These are phyloP conservation scores for Cucumis melo DNA, from an alignment of 306 rosid species.

Conservation along the genomic window DNA sequence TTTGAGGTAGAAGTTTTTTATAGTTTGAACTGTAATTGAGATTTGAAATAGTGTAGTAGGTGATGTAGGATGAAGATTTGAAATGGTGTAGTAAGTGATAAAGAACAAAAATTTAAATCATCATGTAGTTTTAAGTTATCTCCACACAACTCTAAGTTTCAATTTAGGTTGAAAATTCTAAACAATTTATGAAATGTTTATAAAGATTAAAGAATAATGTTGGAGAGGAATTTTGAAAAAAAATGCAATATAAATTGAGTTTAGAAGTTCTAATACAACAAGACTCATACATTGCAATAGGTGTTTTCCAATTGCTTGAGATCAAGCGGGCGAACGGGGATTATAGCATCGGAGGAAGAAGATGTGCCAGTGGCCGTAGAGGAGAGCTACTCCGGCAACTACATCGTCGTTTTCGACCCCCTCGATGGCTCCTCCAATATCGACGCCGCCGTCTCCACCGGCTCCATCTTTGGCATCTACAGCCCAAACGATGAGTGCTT, in stretches of 20 bases:
- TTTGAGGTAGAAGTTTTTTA: too few species aligned
- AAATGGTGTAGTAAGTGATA: too few species aligned
- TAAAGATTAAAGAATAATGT: too few species aligned
- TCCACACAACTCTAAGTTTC: too few species aligned
- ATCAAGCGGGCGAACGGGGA: constrained; percentile 96
- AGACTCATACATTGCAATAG: constrained; percentile 15
- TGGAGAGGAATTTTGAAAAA: too few species aligned
- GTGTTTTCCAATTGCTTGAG: constrained; percentile 90
- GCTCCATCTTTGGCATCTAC: constrained; percentile 93
- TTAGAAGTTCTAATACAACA: not conserved
- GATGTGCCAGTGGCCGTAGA: constrained; percentile 98
- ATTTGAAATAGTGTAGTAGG: too few species aligned
- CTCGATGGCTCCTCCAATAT: constrained; percentile 96
- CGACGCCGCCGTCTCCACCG: constrained; percentile 95
- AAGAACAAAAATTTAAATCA: too few species aligned
- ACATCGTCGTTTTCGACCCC: constrained; percentile 90
- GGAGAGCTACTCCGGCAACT: constrained; percentile 96
- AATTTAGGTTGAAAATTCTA: too few species aligned
- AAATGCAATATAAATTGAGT: not conserved
- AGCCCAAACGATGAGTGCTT: constrained; percentile 94
- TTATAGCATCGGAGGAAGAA: constrained; percentile 98
- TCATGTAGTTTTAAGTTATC: too few species aligned
- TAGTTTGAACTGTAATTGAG: too few species aligned
- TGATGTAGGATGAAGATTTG: too few species aligned
- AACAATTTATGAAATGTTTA: too few species aligned